A percentile compares a stretch with the other conserved stretches of the same genome.
phyloP scores from a whole-genome alignment of 495 filamentous ascomycete genomes.

The Paragyromitra xinjiangensis region DNA sequence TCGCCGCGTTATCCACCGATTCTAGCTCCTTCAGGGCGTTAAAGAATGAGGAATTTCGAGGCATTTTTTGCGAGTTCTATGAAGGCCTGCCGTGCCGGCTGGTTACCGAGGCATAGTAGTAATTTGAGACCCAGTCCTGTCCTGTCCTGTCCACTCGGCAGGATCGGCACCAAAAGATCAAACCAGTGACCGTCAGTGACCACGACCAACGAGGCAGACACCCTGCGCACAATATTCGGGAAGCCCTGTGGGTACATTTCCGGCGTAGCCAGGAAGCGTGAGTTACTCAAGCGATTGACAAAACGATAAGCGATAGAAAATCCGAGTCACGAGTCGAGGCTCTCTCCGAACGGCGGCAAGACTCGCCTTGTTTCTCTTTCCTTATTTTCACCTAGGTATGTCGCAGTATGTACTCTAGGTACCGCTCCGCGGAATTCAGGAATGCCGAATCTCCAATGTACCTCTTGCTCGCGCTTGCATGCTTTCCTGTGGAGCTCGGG shows the following conservation, averaged over 20 bases:
- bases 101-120: slow-evolving; percentile 41
- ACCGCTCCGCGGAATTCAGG: slow-evolving; percentile 14
- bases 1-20: slow-evolving; percentile 45
- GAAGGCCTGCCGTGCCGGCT: slow-evolving; percentile 42
- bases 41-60: slow-evolving; percentile 33
- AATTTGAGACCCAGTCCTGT: slow-evolving; percentile 23
- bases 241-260: slow-evolving; percentile 29
- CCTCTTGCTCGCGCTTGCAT: slow-evolving; percentile 22
- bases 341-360: slow-evolving; percentile 25
- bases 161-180: slow-evolving; percentile 37
- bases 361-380: slow-evolving; percentile 31
- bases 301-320: slow-evolving; percentile 48
- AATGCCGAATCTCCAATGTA: slow-evolving; percentile 1
- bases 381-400: background rate
- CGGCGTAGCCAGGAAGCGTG: slow-evolving; percentile 8
- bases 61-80: slow-evolving; percentile 22
- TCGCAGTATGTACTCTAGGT: background rate
- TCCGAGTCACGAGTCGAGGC: slow-evolving; percentile 43
- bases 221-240: slow-evolving; percentile 32
- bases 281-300: slow-evolving; percentile 48
- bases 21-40: slow-evolving; percentile 24
- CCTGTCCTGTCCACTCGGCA: slow-evolving; percentile 39
- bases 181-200: slow-evolving; percentile 28
- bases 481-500: slow-evolving; percentile 7
- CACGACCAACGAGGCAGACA: slow-evolving; percentile 31